Base-by-base conservation (phyloP, 1,284 basidiomycete genomes). In the Ustilago loliicola region DNA sequence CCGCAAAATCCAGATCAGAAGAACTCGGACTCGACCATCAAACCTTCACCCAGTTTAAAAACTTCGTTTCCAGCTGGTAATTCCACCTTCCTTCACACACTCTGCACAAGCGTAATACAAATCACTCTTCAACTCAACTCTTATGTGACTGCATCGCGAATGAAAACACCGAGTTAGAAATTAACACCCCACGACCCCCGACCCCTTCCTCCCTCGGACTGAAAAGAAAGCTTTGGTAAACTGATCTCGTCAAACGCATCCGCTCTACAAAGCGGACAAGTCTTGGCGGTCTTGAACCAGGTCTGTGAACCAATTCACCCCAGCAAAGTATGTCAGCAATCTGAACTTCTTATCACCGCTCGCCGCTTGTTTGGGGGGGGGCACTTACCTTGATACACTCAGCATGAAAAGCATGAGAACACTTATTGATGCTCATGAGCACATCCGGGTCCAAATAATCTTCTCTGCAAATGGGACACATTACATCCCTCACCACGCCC, bases 381-480 rank as follows among this genome's bases (percentile, higher is more conserved):
- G 9, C 21, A 70, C 72, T 60, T 23, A 71, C 74, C 65, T 62
- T 70, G 52, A 77, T 63, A 42, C 75, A 77, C 11, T 70, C 61
- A 4, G 66, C 67, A 63, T 77, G 75, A 57, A 73, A 77, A 25
- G 75, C 75, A 61, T 77, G 75, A 48, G 52, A 27, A 51, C 75
- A 77, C 30, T 50, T 62, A 52, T 65, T 61, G 50, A 77, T 58
- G 55, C 70, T 73, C 70, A 77, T 77, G 23, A 77, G 25, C 34
- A 73, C 8, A 51, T 77, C 75, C 52, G 66, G 55, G 23, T 77
- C 71, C 27, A 48, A 21, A 56, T 77, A 77, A 25, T 77, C 71
- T 23, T 73, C 75, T 30, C 71, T 64, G 32, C 75, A 77, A 27
- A 77, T 77, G 1, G 75, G 70, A n/a, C 75, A 77, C 66, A 69